Conservation (phyloP, 148 eudicot genomes). For the Dianthus caryophyllus region DNA sequence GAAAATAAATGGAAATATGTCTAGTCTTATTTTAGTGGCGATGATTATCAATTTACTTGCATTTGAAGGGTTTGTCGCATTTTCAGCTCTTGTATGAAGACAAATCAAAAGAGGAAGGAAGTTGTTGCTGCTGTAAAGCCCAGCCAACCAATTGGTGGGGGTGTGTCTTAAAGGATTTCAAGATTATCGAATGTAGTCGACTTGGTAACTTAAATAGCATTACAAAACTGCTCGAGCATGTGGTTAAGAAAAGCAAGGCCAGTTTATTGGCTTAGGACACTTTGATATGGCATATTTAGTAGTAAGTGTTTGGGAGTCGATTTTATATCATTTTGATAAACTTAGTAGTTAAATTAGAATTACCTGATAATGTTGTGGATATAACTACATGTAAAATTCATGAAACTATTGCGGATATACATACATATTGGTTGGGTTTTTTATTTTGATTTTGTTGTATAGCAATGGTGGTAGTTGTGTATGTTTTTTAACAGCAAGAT, state of each 20-base stretch:
- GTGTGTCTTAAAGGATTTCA: conserved; percentile 2
- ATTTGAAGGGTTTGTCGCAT: background rate
- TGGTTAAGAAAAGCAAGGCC: background rate
- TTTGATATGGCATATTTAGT: no score
- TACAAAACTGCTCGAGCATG: background rate
- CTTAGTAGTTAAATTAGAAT: no score
- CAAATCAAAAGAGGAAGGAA: background rate
- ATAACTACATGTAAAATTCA: no score
- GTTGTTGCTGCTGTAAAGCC: conserved; percentile 5
- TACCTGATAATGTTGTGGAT: no score
- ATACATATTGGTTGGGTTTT: no score
- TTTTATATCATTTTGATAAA: no score
- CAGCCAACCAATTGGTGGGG: conserved; percentile 10
- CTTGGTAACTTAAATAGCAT: background rate
- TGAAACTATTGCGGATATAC: no score
- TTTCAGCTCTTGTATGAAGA: conserved; percentile 14
- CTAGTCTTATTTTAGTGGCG: background rate
- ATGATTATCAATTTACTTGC: background rate
- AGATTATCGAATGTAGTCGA: background rate
- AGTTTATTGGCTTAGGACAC: background rate
- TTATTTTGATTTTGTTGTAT: no score
- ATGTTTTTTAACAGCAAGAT: no score
- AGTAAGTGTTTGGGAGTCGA: no score
- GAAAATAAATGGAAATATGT: background rate
- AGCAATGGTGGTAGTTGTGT: no score